Conservation (phyloP, 2,329 filamentous ascomycete species). For the Macrophomina pseudophaseolina region DNA sequence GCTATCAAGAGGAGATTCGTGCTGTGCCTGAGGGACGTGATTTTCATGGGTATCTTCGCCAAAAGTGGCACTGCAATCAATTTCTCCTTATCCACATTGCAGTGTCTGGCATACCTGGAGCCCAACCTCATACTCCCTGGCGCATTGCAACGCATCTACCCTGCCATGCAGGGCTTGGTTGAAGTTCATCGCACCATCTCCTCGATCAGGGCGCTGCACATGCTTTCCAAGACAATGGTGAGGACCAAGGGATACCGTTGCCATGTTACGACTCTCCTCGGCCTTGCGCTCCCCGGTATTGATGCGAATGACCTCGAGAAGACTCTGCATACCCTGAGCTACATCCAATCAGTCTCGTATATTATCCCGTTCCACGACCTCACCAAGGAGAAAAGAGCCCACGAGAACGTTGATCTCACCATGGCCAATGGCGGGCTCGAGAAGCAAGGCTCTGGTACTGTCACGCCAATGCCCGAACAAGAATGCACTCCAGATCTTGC, state of each 20-base stretch:
- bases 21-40: constrained; percentile 83
- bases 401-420: neutral
- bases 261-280: constrained; percentile 92
- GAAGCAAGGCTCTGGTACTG: constrained; percentile 31
- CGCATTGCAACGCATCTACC: constrained; percentile 93
- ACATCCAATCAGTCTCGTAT: constrained; percentile 94
- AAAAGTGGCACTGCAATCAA: constrained; percentile 92
- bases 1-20: constrained; percentile 90
- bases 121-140: constrained; percentile 91
- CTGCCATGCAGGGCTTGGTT: constrained; percentile 92
- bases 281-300: constrained; percentile 89
- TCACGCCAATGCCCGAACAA: constrained; percentile 40
- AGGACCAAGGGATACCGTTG: constrained; percentile 95
- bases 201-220: constrained; percentile 87
- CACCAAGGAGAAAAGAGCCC: constrained; percentile 59
- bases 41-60: constrained; percentile 97
- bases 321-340: constrained; percentile 90
- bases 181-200: constrained; percentile 97
- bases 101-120: constrained; percentile 87
- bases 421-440: constrained; percentile 18
- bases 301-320: constrained; percentile 98
- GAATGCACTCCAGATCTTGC: constrained; percentile 63
- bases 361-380: constrained; percentile 92
- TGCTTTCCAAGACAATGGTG: constrained; percentile 89
- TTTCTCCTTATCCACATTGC: constrained; percentile 88